Evolutionary conservation across 225 moss, liverwort and hornwort genomes (phyloP).

Genomic region (Climacium dendroides): DNA sequence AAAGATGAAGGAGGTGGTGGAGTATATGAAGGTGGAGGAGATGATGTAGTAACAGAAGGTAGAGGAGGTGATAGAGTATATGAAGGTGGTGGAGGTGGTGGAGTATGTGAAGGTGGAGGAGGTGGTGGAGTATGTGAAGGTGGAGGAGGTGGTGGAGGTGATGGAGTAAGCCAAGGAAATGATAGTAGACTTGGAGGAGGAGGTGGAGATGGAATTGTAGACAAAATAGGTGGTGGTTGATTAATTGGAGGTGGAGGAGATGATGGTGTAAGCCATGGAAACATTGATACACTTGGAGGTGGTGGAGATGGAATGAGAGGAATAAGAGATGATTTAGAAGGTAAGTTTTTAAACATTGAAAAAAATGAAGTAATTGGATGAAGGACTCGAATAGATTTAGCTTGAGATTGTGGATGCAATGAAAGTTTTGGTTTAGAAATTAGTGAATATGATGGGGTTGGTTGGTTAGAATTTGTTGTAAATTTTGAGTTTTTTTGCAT

Average conservation of each 20-base stretch:
- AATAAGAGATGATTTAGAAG: neutral
- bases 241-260: neutral
- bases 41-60: neutral
- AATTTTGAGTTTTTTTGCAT: neutral
- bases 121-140: neutral
- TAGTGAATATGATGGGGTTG: neutral
- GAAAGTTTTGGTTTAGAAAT: neutral
- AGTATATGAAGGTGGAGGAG: neutral
- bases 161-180: neutral
- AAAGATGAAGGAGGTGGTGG: neutral
- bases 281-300: neutral
- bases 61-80: neutral
- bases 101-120: fast-evolving
- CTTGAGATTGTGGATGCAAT: neutral
- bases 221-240: neutral
- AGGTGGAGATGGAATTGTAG: neutral
- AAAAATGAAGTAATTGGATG: neutral
- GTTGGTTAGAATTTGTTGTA: neutral
- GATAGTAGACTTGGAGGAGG: neutral
- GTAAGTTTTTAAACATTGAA: neutral
- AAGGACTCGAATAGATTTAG: neutral
- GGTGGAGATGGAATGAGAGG: neutral
- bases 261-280: neutral
- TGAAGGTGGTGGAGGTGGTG: neutral
- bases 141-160: neutral